Evolutionary conservation across 1,139 yeast genomes (phyloP).

Genomic region (Taphrina pruni): DNA sequence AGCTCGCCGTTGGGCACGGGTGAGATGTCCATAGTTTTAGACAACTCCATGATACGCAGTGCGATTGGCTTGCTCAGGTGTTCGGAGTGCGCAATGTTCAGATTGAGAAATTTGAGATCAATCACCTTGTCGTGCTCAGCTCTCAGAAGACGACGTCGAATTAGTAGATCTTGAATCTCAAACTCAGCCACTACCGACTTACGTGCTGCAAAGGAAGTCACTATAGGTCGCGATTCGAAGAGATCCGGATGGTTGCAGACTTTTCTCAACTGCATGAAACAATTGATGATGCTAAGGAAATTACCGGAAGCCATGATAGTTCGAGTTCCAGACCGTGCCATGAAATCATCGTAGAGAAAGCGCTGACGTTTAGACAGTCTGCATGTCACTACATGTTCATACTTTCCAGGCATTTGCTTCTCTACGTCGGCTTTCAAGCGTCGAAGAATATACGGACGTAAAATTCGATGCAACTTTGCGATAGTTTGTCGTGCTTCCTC

Average conservation of each 20-base stretch:
- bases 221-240: conserved; percentile 93
- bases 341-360: conserved; percentile 90
- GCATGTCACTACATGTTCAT: conserved; percentile 93
- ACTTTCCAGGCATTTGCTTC: conserved; percentile 98
- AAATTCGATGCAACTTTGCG: conserved; percentile 84
- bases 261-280: conserved; percentile 96
- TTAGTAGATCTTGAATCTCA: conserved; percentile 55
- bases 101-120: conserved; percentile 65
- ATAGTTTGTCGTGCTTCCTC: conserved; percentile 84
- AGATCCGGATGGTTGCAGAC: conserved; percentile 98
- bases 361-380: conserved; percentile 91
- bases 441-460: conserved; percentile 88
- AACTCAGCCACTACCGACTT: conserved; percentile 65
- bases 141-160: conserved; percentile 55
- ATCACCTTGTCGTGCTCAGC: conserved; percentile 52
- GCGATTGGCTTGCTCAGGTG: conserved; percentile 45
- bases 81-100: conserved; percentile 62
- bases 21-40: not conserved
- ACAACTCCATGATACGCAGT: not conserved
- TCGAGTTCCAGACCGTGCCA: conserved; percentile 94
- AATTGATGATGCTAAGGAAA: conserved; percentile 90
- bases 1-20: not conserved
- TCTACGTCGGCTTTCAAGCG: conserved; percentile 96
- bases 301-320: conserved; percentile 95
- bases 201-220: conserved; percentile 82